Evolutionary conservation across 1,139 yeast species (phyloP).

Genomic region (Yamadazyma songkhlaensis): DNA sequence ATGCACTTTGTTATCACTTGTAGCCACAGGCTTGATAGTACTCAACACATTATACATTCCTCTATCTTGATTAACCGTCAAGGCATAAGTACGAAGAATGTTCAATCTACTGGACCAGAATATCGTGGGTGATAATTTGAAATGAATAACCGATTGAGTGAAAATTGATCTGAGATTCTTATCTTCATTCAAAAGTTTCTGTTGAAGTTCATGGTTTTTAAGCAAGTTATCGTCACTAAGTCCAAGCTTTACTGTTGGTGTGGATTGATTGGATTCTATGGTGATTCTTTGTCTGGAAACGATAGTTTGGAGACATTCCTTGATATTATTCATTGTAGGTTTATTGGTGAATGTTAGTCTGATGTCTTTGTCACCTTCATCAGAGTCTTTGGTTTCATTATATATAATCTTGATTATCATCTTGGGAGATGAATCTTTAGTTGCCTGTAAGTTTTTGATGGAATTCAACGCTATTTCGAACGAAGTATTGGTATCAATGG

Average conservation of each 20-base stretch:
- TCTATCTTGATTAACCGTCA: conserved; percentile 75
- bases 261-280: conserved; percentile 22
- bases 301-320: conserved; percentile 65
- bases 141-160: conserved; percentile 82
- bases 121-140: conserved; percentile 72
- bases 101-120: conserved; percentile 89
- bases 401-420: conserved; percentile 64
- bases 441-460: conserved; percentile 65
- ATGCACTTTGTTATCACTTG: conserved; percentile 86
- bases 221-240: conserved; percentile 45
- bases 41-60: conserved; percentile 95
- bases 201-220: conserved; percentile 75
- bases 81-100: conserved; percentile 78
- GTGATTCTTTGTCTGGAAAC: conserved; percentile 64
- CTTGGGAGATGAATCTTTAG: conserved; percentile 68
- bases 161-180: conserved; percentile 70
- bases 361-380: conserved; percentile 33
- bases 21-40: conserved; percentile 89
- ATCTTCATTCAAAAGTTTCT: conserved; percentile 68
- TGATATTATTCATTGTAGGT: conserved; percentile 72
- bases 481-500: conserved; percentile 55
- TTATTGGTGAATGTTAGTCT: conserved; percentile 67
- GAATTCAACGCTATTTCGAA: conserved; percentile 51
- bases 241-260: conserved; percentile 17
- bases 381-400: conserved; percentile 21